phyloP scores from a whole-genome alignment of 768 basidiomycete genomes.

The Tubosaeta brunneosetosa region DNA sequence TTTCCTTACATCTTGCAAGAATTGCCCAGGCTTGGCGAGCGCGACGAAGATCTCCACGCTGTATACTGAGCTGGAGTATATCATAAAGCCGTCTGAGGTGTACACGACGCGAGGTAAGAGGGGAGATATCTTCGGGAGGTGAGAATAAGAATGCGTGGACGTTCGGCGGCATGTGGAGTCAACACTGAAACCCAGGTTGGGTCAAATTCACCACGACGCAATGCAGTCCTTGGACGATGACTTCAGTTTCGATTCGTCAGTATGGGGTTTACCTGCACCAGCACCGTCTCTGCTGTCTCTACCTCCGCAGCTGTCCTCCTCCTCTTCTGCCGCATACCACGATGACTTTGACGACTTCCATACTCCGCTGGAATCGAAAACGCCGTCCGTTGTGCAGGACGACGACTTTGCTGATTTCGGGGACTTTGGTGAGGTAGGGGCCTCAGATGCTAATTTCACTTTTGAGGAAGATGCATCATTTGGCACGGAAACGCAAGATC shows the following conservation, averaged over 20 bases:
- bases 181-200: not conserved
- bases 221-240: constrained; percentile 61
- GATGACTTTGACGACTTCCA: constrained; percentile 54
- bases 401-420: constrained; percentile 88
- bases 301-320: constrained; percentile 18
- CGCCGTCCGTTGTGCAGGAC: constrained; percentile 38
- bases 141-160: constrained; percentile 58
- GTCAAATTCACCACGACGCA: not conserved
- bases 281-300: constrained; percentile 28
- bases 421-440: constrained; percentile 71
- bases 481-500: constrained; percentile 14
- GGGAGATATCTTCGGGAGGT: constrained; percentile 45
- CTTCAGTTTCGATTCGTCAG: constrained; percentile 63
- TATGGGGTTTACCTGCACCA: constrained; percentile 57
- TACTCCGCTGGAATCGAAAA: constrained; percentile 45
- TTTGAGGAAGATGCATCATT: constrained; percentile 28
- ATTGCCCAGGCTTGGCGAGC: constrained; percentile 73
- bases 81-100: constrained; percentile 76
- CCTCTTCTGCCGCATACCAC: constrained; percentile 28
- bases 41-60: constrained; percentile 56
- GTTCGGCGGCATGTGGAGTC: constrained; percentile 14
- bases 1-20: constrained; percentile 70
- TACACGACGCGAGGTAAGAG: constrained; percentile 55
- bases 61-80: constrained; percentile 65
- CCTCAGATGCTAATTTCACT: constrained; percentile 36